These are phyloP conservation scores for Aspergillus tamarii DNA, from an alignment of 2,329 filamentous ascomycete species.

Conservation along the genomic window DNA sequence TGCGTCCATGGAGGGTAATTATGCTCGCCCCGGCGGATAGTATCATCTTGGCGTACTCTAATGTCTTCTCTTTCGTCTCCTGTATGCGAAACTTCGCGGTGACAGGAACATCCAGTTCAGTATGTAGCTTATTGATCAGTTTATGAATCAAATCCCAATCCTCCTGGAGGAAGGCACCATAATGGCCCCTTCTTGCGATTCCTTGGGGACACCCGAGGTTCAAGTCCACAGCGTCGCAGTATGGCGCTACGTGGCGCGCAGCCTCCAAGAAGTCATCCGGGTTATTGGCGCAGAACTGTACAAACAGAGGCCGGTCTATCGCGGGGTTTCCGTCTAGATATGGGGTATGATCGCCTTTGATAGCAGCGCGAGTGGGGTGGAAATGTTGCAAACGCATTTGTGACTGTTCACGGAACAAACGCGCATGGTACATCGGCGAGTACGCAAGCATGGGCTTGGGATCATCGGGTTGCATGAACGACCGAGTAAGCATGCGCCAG, in stretches of 20 bases:
- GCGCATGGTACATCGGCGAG: constrained; percentile 94
- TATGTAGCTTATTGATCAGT: constrained; percentile 83
- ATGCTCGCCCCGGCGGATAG: constrained; percentile 88
- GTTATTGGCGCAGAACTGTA: constrained; percentile 79
- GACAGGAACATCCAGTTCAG: constrained; percentile 76
- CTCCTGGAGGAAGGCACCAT: constrained; percentile 94
- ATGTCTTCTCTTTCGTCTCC: constrained; percentile 81
- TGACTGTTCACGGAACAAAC: constrained; percentile 76
- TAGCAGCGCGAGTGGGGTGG: constrained; percentile 61
- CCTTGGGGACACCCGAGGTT: constrained; percentile 97
- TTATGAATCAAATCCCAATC: constrained; percentile 80
- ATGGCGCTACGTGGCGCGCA: constrained; percentile 75
- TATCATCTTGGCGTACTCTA: constrained; percentile 87
- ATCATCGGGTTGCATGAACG: constrained; percentile 73
- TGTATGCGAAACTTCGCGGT: constrained; percentile 94
- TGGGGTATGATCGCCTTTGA: constrained; percentile 34
- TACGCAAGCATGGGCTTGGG: constrained; percentile 77
- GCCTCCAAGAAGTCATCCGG: constrained; percentile 59
- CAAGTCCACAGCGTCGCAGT: constrained; percentile 93
- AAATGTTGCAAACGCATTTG: constrained; percentile 82
- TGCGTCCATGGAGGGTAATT: constrained; percentile 86
- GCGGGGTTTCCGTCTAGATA: constrained; percentile 86
- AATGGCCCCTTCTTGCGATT: constrained; percentile 86
- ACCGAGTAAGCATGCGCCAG: constrained; percentile 95
- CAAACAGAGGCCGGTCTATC: constrained; percentile 86